Evolutionary conservation across 2,329 filamentous ascomycete species (phyloP).

Genomic region (Aspergillus tubingensis): DNA sequence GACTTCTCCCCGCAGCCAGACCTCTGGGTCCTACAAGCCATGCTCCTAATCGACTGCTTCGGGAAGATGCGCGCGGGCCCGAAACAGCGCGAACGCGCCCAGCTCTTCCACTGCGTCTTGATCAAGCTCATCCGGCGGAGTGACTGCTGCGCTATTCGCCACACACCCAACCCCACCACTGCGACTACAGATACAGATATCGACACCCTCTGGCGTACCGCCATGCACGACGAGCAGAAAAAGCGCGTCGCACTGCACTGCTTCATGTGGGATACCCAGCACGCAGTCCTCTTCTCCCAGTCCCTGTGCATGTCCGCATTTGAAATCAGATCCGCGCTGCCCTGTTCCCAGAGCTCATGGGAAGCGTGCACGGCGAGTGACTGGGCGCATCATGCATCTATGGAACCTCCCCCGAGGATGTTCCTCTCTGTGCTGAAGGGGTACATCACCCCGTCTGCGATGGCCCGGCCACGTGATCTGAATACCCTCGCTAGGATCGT

Average conservation of each 20-base stretch:
- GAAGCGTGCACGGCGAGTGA: conserved; percentile 57
- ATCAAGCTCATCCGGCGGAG: conserved; percentile 59
- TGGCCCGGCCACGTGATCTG: conserved; percentile 42
- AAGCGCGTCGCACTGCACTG: conserved; percentile 63
- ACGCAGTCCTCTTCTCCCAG: conserved; percentile 66
- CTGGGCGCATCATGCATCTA: conserved; percentile 50
- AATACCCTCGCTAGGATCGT: conserved; percentile 57
- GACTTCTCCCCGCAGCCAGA: conserved; percentile 61
- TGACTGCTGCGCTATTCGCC: conserved; percentile 52
- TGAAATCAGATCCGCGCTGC: conserved; percentile 59
- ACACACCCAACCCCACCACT: conserved; percentile 33
- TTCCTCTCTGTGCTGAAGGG: conserved; percentile 59
- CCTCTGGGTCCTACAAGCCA: conserved; percentile 63
- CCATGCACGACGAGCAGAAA: conserved; percentile 59
- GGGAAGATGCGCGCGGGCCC: conserved; percentile 65
- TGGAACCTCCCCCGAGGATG: conserved; percentile 25
- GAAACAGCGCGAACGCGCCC: conserved; percentile 65
- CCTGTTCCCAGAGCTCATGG: conserved; percentile 59
- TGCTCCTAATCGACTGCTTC: conserved; percentile 65
- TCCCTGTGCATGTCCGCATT: conserved; percentile 68
- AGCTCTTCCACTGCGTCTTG: conserved; percentile 59
- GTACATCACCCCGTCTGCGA: conserved; percentile 52
- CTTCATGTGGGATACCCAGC: conserved; percentile 68
- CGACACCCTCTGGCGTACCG: conserved; percentile 54
- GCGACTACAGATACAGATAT: conserved; percentile 38